Conservation (phyloP, 2,329 filamentous ascomycete species). For the Colletotrichum trifolii region DNA sequence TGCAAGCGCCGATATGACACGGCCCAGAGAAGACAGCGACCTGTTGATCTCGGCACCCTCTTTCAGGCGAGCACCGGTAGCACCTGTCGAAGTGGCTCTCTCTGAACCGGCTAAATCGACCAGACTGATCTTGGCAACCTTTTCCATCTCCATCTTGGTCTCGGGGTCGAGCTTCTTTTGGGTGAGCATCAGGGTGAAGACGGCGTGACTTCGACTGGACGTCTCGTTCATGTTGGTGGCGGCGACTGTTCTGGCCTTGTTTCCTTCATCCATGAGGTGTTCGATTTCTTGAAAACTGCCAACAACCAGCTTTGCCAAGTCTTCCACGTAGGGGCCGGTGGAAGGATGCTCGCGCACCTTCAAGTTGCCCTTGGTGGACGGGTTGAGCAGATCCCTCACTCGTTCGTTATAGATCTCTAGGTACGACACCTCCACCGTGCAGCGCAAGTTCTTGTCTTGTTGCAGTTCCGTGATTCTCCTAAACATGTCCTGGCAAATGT, state of each 20-base stretch:
- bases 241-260: constrained; percentile 97
- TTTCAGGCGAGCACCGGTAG: constrained; percentile 92
- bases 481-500: constrained; percentile 98
- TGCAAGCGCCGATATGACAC: constrained; percentile 95
- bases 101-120: constrained; percentile 98
- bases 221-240: constrained; percentile 99
- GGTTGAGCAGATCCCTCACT: constrained; percentile 94
- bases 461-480: constrained; percentile 79
- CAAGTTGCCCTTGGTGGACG: constrained; percentile 93
- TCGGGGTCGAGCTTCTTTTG: constrained; percentile 92
- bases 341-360: constrained; percentile 98
- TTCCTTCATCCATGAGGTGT: constrained; percentile 98
- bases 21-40: constrained; percentile 93
- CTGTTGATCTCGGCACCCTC: constrained; percentile 99
- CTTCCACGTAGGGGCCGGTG: constrained; percentile 97
- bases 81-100: constrained; percentile 95
- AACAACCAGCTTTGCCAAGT: constrained; percentile 94
- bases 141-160: constrained; percentile 97
- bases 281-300: constrained; percentile 96
- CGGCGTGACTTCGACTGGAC: constrained; percentile 96
- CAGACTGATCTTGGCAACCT: constrained; percentile 96
- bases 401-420: constrained; percentile 99
- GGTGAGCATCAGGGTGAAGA: constrained; percentile 95
- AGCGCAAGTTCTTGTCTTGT: constrained; percentile 80
- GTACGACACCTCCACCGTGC: constrained; percentile 97